Base-by-base conservation (phyloP, 495 filamentous ascomycete genomes). In the Lasiosphaeria miniovina region DNA sequence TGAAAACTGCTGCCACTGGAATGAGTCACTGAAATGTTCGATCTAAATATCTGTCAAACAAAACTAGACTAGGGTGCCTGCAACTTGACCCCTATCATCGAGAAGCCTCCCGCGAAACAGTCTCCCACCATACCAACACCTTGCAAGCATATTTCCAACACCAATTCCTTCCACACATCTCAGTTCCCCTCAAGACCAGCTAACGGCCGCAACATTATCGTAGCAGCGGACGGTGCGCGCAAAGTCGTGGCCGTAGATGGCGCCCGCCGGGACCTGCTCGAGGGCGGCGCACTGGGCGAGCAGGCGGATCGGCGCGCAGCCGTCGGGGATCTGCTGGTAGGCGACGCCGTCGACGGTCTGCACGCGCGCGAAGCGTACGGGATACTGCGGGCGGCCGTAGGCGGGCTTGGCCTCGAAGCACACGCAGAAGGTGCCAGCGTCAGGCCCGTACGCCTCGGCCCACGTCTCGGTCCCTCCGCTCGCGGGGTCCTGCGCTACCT, bases 401-500 rank as follows among this genome's bases (percentile, higher is more conserved):
- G 49, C 59, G 4, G 60, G 55, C 7, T 56, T 17, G 3, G 32
- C 48, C 57, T 68, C 62, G 40, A 76, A 71, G 51, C 80, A 79
- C 6, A 80, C 77, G 9, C 80, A 56, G 52, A 82, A 71, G 55
- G 77, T 80, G 36, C 78, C 76, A 32, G 64, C 74, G 35, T 56
- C 52, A 17, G 58, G 50, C n/a, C 60, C 36, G 49, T 55, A 48
- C 41, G 67, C 24, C 49, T 10, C 36, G 24, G 53, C 36, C 15
- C 31, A 48, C n/a, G 40, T 5, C 14, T 49, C 11, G 36, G 3
- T n/a, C 8, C 38, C 12, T 41, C 38, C 38, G 38, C 38, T 41
- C 8, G 38, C 38, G 12, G 12, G 36, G 36, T 36, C 59, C 24
- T 24, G 24, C 24, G 24, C 24, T 24, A 24, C 24, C 24, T 24